Evolutionary conservation across 73 alveolate species (phyloP), one percentile per base, ranked within the genome.

Genomic region (Tetrahymena elliotti): DNA sequence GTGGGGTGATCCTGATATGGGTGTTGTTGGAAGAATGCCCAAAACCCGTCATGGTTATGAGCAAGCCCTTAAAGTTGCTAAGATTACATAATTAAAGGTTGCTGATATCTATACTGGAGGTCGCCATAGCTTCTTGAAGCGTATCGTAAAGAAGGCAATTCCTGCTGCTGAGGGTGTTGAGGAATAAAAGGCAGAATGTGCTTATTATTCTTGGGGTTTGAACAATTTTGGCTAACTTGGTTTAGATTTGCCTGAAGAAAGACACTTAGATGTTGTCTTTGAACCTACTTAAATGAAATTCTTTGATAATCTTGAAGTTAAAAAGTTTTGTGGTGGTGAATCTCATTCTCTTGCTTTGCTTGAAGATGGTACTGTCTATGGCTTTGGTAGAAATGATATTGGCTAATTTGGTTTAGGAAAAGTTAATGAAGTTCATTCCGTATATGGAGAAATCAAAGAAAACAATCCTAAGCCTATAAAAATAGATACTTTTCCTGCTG

Each of bases 301-400:
- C 93, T 93, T 93, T 24, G 95, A 95, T 31, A 53, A 93, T 41
- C 40, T 53, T 20, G 92, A 94, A 38, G 94, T 96, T 41, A 39
- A 83, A 13, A 83, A 96, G 37, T 95, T 96, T 34, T 93, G 83
- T 27, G 98, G 98, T 20, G 98, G 98, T 38, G 98, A 96, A 35
- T 93, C 93, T 39, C 98, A 96, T 92, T 82, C 98, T 18, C 41
- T 96, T 39, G 97, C 97, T 22, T 52, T 96, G 31, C 53, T 84
- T 31, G 83, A 24, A 20, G 94, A 94, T 35, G 98, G 98, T n/a
- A 83, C 83, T 53, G 96, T 96, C 36, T 93, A 94, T 31, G 94
- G 84, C 37, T 93, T 94, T 38, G 98, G 98, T 92, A 95, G 97
- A 96, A 96, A 96, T 83, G 98, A 96, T 96, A 96, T 93, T 92